Conservation (phyloP, 225 moss, liverwort and hornwort genomes). For the Physcomitrium patens region DNA sequence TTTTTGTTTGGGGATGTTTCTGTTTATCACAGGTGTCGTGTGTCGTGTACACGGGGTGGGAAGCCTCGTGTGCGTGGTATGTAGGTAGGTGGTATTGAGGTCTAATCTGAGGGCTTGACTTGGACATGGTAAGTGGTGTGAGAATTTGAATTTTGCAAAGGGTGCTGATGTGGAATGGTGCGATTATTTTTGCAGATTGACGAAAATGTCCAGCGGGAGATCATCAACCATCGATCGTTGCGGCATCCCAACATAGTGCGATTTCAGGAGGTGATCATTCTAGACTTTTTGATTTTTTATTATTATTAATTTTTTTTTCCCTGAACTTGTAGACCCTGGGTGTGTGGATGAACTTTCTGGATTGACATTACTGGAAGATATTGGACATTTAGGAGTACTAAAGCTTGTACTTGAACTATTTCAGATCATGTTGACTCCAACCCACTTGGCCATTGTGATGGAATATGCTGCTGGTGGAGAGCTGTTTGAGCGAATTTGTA, state of each 20-base stretch:
- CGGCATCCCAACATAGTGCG: slow-evolving; percentile 56
- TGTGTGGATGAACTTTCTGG: background rate
- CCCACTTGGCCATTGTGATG: slow-evolving; percentile 75
- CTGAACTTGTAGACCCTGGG: too few relatives aligned
- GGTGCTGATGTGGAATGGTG: background rate
- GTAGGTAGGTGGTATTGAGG: too few relatives aligned
- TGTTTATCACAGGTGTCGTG: background rate
- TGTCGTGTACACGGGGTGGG: background rate
- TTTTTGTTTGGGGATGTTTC: background rate
- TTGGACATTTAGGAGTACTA: background rate
- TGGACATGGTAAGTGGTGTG: too few relatives aligned
- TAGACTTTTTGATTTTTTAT: too few relatives aligned
- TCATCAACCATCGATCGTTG: slow-evolving; percentile 53
- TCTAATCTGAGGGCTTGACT: too few relatives aligned
- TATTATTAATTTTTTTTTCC: too few relatives aligned
- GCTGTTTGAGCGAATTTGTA: slow-evolving; percentile 73
- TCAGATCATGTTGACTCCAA: slow-evolving; percentile 64
- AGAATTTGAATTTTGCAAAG: background rate
- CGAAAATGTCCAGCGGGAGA: slow-evolving; percentile 56
- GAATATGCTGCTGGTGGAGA: slow-evolving; percentile 74
- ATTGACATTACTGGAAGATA: background rate
- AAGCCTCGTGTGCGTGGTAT: too few relatives aligned
- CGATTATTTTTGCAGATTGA: slow-evolving; percentile 33
- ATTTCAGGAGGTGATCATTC: slow-evolving; percentile 42
- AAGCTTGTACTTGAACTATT: background rate